Evolutionary conservation across 495 filamentous ascomycete genomes (phyloP).

Genomic region (Glarea lozoyensis): DNA sequence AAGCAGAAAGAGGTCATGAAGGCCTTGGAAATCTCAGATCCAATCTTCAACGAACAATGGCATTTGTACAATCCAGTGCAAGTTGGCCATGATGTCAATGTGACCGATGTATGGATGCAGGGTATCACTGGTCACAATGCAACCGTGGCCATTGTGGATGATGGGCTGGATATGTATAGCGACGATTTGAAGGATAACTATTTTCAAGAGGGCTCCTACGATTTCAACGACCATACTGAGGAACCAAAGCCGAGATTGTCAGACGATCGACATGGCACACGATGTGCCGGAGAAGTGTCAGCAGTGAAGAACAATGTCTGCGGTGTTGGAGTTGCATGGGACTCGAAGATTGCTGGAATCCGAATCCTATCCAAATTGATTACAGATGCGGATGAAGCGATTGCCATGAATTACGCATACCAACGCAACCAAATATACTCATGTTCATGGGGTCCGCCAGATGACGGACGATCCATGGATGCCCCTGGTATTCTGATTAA

Average conservation of each 20-base stretch:
- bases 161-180: slow-evolving; percentile 96
- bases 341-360: slow-evolving; percentile 80
- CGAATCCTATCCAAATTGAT: slow-evolving; percentile 89
- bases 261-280: slow-evolving; percentile 85
- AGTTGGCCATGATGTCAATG: slow-evolving; percentile 85
- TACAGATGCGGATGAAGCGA: slow-evolving; percentile 83
- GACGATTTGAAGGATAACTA: slow-evolving; percentile 87
- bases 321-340: slow-evolving; percentile 88
- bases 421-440: slow-evolving; percentile 95
- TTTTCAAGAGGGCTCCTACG: slow-evolving; percentile 83
- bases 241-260: slow-evolving; percentile 70
- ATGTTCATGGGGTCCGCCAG: slow-evolving; percentile 94
- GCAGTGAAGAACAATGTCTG: slow-evolving; percentile 90
- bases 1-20: slow-evolving; percentile 52
- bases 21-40: slow-evolving; percentile 68
- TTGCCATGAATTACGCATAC: slow-evolving; percentile 83
- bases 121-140: slow-evolving; percentile 88
- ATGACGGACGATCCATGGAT: slow-evolving; percentile 91
- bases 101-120: slow-evolving; percentile 81
- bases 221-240: slow-evolving; percentile 78
- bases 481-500: slow-evolving; percentile 82
- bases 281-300: slow-evolving; percentile 90
- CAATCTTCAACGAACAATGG: slow-evolving; percentile 92
- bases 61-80: slow-evolving; percentile 82
- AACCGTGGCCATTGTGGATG: slow-evolving; percentile 89